Base-by-base conservation (phyloP, 768 basidiomycete species). In the Pholiota conissans region DNA sequence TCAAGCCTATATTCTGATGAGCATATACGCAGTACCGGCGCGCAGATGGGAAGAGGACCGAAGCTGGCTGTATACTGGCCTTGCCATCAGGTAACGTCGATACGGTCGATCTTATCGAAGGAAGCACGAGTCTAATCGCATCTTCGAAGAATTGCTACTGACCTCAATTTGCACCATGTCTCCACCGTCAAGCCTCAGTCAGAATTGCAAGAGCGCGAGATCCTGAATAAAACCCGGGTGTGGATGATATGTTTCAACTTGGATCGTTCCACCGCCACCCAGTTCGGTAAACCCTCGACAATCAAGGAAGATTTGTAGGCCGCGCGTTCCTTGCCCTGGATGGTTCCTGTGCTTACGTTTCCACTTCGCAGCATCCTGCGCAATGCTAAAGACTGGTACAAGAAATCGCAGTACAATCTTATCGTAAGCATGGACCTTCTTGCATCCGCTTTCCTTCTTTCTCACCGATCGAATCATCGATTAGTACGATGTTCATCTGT, bases 161-260 rank as follows among this genome's bases (percentile, higher is more conserved):
- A 95, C 67, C 76, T 96, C 40, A 95, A 95, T 68, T 72, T 95
- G 22, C 93, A 93, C 63, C 84, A 87, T 48, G 84, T 83, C 8
- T 75, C 84, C 8, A 75, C 74, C 8, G 76, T 75, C 4, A 84
- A 87, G 63, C 81, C 86, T n/a, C 78, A 83, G 54, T 85, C 81
- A 22, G 91, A 93, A 71, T 84, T 79, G 34, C 84, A 90, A 61
- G 90, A 90, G 61, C 80, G 93, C 16, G 93, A 95, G 74, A 80
- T 91, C 30, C 73, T 94, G 65, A 95, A 97, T 69, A 85, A 89
- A 57, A 86, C 84, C 39, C 76, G 94, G n/a, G 85, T 89, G 27
- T 97, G 93, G 93, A 82, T 95, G 79, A 89, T 90, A 50, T 95
- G 91, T 69, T 94, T 89, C 74, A 91, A 92, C 67, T 70, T 95